These are phyloP conservation scores for Marchantia polymorpha DNA, from an alignment of 225 moss, liverwort and hornwort genomes.

Conservation along the genomic window DNA sequence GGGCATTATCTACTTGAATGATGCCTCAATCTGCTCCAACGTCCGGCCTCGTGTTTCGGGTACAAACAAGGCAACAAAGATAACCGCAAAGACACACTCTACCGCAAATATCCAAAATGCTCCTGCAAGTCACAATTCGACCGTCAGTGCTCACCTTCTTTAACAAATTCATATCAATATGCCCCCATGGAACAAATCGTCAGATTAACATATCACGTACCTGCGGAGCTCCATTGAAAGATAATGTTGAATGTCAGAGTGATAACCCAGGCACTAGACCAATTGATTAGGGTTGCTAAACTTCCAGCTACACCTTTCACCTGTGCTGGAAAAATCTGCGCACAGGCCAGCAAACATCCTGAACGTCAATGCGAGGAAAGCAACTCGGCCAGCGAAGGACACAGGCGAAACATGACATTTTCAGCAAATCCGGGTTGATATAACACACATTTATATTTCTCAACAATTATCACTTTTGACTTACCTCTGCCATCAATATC, in stretches of 20 bases:
- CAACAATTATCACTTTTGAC: neutral
- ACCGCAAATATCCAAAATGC: constrained; percentile 70
- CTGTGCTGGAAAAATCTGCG: constrained; percentile 72
- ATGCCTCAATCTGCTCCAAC: constrained; percentile 77
- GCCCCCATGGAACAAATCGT: too few relatives aligned
- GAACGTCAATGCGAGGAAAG: neutral
- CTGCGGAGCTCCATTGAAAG: constrained; percentile 72
- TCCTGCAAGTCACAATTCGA: constrained; percentile 39
- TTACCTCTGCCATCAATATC: constrained; percentile 79
- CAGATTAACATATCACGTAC: constrained; percentile 28
- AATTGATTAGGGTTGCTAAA: constrained; percentile 63
- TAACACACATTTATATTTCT: neutral
- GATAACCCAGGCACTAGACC: constrained; percentile 62
- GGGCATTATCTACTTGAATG: constrained; percentile 40
- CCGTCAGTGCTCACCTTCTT: neutral
- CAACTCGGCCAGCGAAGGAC: neutral
- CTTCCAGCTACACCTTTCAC: constrained; percentile 84
- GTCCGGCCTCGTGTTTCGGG: constrained; percentile 84
- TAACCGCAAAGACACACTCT: constrained; percentile 45
- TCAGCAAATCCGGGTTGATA: neutral
- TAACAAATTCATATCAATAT: neutral
- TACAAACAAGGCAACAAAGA: constrained; percentile 59
- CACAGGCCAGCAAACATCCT: neutral
- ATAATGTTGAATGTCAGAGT: constrained; percentile 75
- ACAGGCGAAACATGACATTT: neutral